Evolutionary conservation across 345 rosid genomes (phyloP).

Genomic region (Lagerstroemia speciosa): DNA sequence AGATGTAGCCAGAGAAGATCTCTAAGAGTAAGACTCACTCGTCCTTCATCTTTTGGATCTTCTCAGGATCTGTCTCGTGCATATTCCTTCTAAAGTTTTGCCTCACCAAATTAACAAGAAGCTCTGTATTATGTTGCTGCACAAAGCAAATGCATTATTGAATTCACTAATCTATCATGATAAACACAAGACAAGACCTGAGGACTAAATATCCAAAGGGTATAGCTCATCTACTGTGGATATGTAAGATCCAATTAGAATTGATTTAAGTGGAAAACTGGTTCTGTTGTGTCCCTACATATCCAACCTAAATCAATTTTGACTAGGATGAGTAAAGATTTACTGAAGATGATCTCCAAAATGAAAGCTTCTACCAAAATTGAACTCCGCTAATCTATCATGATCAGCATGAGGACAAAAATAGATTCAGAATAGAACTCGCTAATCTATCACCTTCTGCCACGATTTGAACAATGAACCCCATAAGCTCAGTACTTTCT

Average conservation of each 20-base stretch:
- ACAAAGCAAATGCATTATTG: constrained; percentile 3
- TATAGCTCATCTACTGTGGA: too few species aligned
- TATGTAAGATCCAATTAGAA: too few species aligned
- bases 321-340: too few species aligned
- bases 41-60: constrained; percentile 82
- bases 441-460: not conserved
- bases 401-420: not conserved
- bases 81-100: constrained; percentile 76
- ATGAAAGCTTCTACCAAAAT: not conserved
- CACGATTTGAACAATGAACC: not conserved
- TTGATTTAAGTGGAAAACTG: too few species aligned
- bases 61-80: constrained; percentile 80
- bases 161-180: not conserved
- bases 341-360: too few species aligned
- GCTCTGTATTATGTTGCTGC: constrained; percentile 84
- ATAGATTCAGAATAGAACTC: not conserved
- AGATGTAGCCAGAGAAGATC: not conserved
- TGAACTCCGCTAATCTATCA: not conserved
- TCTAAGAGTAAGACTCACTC: constrained; percentile 63
- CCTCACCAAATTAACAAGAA: constrained; percentile 73
- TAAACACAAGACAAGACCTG: not conserved
- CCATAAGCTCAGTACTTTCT: not conserved
- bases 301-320: too few species aligned
- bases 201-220: too few species aligned
- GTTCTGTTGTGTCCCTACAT: too few species aligned